phyloP scores from a whole-genome alignment of 176 grass and related monocot species.

The Metroxylon sagu region DNA sequence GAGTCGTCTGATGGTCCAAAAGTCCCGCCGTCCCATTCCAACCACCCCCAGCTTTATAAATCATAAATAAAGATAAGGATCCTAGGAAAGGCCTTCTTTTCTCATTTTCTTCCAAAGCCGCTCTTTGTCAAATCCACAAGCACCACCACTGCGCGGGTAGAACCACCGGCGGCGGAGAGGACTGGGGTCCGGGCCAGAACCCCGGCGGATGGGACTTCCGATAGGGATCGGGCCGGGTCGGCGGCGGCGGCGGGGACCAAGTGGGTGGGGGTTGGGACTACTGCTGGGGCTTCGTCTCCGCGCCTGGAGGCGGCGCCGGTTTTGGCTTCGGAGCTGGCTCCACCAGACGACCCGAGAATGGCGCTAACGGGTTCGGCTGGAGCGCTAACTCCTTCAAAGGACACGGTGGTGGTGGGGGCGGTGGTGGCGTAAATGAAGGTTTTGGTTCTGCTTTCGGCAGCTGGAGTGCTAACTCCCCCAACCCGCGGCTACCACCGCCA shows the following conservation, averaged over 20 bases:
- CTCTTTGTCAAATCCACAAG: too few species aligned
- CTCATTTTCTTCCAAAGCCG: too few species aligned
- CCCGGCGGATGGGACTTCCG: not conserved
- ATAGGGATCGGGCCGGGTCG: not conserved
- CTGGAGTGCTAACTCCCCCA: not conserved
- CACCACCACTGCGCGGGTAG: not conserved
- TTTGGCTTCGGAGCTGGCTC: constrained; percentile 4
- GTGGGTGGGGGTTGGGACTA: not conserved
- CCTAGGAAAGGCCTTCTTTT: too few species aligned
- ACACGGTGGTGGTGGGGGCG: not conserved
- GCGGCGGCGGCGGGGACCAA: not conserved
- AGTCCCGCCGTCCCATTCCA: too few species aligned
- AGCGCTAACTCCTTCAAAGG: not conserved
- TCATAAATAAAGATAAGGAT: too few species aligned
- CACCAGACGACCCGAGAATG: not conserved
- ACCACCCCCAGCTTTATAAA: too few species aligned
- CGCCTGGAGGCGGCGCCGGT: not conserved
- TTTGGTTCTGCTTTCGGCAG: not conserved
- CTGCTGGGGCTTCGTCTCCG: not conserved
- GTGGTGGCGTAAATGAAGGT: not conserved
- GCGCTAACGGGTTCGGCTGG: not conserved
- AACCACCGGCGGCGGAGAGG: not conserved
- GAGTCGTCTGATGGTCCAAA: too few species aligned
- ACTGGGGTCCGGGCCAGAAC: not conserved
- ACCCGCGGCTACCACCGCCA: not conserved